These are phyloP conservation scores for Verticillium tricorpus DNA, from an alignment of 2,329 filamentous ascomycete genomes.

Conservation along the genomic window DNA sequence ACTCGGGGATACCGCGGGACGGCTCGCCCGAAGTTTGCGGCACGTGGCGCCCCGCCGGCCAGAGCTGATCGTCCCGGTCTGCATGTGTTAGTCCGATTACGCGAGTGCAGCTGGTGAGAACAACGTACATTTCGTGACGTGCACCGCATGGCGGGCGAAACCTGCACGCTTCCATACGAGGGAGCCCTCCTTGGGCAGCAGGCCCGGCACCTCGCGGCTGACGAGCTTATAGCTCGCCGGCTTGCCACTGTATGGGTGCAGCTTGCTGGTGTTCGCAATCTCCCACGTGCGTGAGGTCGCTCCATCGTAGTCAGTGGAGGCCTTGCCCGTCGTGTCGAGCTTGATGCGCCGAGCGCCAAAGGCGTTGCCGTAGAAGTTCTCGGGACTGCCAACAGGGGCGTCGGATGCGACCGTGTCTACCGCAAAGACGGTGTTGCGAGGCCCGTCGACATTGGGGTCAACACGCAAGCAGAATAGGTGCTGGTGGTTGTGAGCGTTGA, in stretches of 20 bases:
- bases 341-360: slow-evolving; percentile 84
- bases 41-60: slow-evolving; percentile 82
- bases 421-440: slow-evolving; percentile 80
- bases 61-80: slow-evolving; percentile 78
- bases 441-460: slow-evolving; percentile 82
- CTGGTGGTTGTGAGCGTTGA: slow-evolving; percentile 95
- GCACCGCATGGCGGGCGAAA: slow-evolving; percentile 81
- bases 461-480: slow-evolving; percentile 90
- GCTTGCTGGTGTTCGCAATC: slow-evolving; percentile 75
- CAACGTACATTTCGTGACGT: slow-evolving; percentile 79
- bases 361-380: slow-evolving; percentile 87
- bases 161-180: slow-evolving; percentile 87
- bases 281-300: slow-evolving; percentile 82
- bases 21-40: slow-evolving; percentile 82
- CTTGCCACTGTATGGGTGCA: slow-evolving; percentile 85
- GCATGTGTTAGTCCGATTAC: slow-evolving; percentile 1
- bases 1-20: slow-evolving; percentile 66
- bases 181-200: slow-evolving; percentile 76
- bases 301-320: slow-evolving; percentile 77
- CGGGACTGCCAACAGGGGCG: slow-evolving; percentile 70
- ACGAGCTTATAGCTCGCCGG: slow-evolving; percentile 86
- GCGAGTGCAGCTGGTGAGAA: too few species aligned
- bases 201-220: slow-evolving; percentile 71
- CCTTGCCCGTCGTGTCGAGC: slow-evolving; percentile 63
- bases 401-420: slow-evolving; percentile 69